Conservation (phyloP, 805 yeast species). For the Candida nanaspora region DNA sequence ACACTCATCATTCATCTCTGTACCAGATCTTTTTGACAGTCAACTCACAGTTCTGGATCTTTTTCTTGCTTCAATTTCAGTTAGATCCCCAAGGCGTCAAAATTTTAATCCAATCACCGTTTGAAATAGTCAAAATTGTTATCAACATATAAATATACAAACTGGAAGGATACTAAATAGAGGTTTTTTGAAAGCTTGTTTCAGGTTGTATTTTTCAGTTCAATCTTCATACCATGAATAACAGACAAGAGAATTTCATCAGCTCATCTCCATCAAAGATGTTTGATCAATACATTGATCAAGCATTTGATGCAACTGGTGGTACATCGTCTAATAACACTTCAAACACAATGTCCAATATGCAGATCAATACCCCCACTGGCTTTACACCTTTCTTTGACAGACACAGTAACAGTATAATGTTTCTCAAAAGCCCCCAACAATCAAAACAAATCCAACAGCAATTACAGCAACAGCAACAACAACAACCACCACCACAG, state of each 20-base stretch:
- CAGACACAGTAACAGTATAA: conserved; percentile 5
- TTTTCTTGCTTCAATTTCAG: no score
- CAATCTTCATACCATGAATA: conserved; percentile 1
- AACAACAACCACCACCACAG: conserved; percentile 2
- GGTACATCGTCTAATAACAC: background rate
- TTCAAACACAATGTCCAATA: background rate
- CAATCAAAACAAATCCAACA: background rate
- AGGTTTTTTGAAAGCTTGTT: no score
- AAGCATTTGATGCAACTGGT: background rate
- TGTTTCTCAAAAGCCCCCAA: background rate
- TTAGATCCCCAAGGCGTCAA: no score
- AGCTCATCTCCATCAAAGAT: conserved; percentile 24
- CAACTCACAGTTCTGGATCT: no score
- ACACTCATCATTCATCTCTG: no score
- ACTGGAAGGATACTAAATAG: no score
- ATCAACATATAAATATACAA: no score
- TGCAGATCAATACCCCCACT: conserved; percentile 2
- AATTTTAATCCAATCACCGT: no score
- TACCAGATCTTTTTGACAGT: no score
- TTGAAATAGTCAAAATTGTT: no score
- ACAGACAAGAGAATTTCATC: conserved; percentile 10
- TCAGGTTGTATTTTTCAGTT: no score
- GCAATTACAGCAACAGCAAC: background rate
- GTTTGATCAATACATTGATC: conserved; percentile 15
- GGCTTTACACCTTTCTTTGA: conserved; percentile 24